These are phyloP conservation scores for Saccharomyces kudriavzevii DNA, from an alignment of 805 yeast genomes.

Conservation along the genomic window DNA sequence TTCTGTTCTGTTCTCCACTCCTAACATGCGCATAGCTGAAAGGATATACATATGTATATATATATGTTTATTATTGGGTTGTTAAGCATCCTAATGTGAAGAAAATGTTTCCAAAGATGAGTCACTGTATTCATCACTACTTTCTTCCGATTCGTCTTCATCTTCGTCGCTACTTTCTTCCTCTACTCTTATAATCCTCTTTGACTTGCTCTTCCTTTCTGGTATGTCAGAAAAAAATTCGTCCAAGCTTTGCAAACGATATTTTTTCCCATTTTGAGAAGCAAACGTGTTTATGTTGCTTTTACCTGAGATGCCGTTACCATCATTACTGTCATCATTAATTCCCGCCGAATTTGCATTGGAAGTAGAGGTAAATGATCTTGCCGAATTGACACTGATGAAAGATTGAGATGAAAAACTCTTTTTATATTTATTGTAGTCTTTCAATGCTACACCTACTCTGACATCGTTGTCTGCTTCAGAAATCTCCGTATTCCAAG, in stretches of 20 bases:
- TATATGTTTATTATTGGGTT: not conserved
- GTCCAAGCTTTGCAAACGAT: conserved; percentile 69
- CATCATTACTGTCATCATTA: not conserved
- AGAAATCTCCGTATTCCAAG: conserved; percentile 14
- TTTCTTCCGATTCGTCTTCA: conserved; percentile 27
- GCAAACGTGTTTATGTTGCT: conserved; percentile 6
- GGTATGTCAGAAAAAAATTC: conserved; percentile 64
- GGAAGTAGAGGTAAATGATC: conserved; percentile 8
- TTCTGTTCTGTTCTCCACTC: not conserved
- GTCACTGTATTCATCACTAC: conserved; percentile 1
- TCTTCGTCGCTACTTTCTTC: conserved; percentile 25
- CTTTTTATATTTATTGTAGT: conserved; percentile 31
- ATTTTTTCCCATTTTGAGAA: conserved; percentile 32
- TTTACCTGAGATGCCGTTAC: not conserved
- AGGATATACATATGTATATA: not conserved
- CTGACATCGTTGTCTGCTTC: conserved; percentile 25
- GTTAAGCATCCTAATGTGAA: not conserved
- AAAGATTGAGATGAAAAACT: conserved; percentile 28
- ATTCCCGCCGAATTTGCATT: not conserved
- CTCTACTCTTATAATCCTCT: conserved; percentile 29
- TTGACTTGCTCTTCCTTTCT: conserved; percentile 27
- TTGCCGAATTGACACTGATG: conserved; percentile 2
- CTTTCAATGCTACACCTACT: conserved; percentile 34
- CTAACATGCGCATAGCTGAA: not conserved
- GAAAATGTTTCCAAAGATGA: not conserved